phyloP scores from a whole-genome alignment of 805 yeast genomes.

The Lachancea lanzarotensis region DNA sequence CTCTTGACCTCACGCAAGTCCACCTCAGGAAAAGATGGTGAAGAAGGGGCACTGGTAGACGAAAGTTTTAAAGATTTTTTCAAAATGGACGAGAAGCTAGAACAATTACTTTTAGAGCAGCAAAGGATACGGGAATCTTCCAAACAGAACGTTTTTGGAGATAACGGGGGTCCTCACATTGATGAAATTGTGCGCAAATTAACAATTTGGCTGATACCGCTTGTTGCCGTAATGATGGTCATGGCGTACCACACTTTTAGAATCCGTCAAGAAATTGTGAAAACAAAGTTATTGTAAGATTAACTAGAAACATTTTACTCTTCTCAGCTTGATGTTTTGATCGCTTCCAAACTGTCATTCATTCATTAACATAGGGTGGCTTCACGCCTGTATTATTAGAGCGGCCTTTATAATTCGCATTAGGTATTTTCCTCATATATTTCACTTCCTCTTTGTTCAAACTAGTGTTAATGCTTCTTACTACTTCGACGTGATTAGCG shows the following conservation, averaged over 20 bases:
- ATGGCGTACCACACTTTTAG: conserved; percentile 33
- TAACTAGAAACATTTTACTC: background rate
- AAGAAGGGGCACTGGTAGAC: conserved; percentile 5
- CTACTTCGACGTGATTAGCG: conserved; percentile 27
- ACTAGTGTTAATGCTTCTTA: conserved; percentile 33
- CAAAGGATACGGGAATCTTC: conserved; percentile 26
- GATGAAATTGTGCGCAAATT: conserved; percentile 29
- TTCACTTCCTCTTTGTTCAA: conserved; percentile 39
- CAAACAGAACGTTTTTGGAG: conserved; percentile 7
- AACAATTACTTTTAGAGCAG: conserved; percentile 27
- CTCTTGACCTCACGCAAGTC: conserved; percentile 7
- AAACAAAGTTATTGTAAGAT: conserved; percentile 27
- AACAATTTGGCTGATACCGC: conserved; percentile 28
- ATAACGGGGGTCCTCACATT: conserved; percentile 23
- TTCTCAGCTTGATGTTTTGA: background rate
- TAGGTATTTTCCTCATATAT: conserved; percentile 40
- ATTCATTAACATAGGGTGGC: conserved; percentile 36
- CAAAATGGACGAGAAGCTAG: conserved; percentile 26
- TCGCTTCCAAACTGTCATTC: background rate
- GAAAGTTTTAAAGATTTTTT: conserved; percentile 24
- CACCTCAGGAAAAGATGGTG: conserved; percentile 6
- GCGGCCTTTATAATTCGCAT: conserved; percentile 42
- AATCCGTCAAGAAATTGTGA: conserved; percentile 32
- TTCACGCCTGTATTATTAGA: conserved; percentile 39
- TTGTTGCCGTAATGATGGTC: conserved; percentile 24